A percentile compares a stretch with the other conserved stretches of the same genome.
Conservation (phyloP, 345 rosid species). For the Eucalyptus grandis region DNA sequence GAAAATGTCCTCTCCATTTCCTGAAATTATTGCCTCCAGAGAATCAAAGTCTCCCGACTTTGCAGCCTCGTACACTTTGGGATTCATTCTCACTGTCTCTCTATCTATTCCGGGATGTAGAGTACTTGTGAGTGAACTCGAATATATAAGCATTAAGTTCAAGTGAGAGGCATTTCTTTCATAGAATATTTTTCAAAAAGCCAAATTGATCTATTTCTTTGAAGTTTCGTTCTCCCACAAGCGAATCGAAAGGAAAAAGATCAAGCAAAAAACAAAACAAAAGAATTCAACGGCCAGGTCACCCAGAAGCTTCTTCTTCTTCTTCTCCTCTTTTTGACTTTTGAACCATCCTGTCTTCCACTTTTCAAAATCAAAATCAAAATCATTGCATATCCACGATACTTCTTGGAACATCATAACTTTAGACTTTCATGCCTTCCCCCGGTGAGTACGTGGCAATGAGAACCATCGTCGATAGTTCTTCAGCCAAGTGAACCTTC, state of each 20-base stretch:
- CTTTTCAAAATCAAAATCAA: background rate
- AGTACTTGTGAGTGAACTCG: background rate
- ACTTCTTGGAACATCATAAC: background rate
- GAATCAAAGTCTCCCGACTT: background rate
- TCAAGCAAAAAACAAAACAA: background rate
- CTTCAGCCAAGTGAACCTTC: background rate
- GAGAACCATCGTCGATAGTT: background rate
- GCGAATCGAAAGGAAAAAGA: background rate
- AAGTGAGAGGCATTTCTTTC: background rate
- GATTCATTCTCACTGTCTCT: background rate
- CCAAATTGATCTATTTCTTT: background rate
- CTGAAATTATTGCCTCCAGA: background rate
- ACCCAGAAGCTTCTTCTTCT: background rate
- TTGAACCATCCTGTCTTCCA: background rate
- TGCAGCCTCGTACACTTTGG: background rate
- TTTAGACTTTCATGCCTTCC: background rate
- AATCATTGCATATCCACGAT: background rate
- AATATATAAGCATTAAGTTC: background rate
- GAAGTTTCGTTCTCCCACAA: background rate
- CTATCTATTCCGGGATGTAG: background rate
- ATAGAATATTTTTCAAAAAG: background rate
- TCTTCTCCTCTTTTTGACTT: no score
- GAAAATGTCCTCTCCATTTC: background rate
- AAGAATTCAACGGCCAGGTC: background rate
- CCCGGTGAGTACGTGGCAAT: rapidly evolving